Percentiles rank a stretch among this genome's conserved stretches.
phyloP scores from a whole-genome alignment of 2,329 filamentous ascomycete species.

The Emmonsiellopsis sp. region DNA sequence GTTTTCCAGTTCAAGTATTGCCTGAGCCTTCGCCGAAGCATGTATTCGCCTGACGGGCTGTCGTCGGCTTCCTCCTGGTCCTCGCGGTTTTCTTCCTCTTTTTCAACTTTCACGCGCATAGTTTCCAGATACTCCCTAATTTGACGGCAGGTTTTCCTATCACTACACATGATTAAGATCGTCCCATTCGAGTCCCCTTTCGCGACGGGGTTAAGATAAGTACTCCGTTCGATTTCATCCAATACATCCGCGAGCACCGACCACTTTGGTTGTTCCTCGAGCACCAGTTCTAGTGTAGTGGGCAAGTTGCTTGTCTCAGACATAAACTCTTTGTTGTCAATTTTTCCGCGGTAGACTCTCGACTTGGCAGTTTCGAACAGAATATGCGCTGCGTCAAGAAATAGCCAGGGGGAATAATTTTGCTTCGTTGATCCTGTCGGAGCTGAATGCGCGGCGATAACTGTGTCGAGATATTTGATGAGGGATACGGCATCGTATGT shows the following conservation, averaged over 20 bases:
- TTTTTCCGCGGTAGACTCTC: slow-evolving; percentile 71
- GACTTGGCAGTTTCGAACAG: slow-evolving; percentile 86
- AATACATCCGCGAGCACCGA: slow-evolving; percentile 76
- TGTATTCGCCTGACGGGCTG: slow-evolving; percentile 66
- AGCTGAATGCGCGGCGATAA: slow-evolving; percentile 81
- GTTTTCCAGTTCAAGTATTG: slow-evolving; percentile 86
- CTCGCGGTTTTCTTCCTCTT: slow-evolving; percentile 4
- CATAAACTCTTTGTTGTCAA: slow-evolving; percentile 45
- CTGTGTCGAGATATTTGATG: slow-evolving; percentile 86
- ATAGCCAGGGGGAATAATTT: slow-evolving; percentile 90
- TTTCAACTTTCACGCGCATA: slow-evolving; percentile 61
- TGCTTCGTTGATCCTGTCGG: slow-evolving; percentile 79
- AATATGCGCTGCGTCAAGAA: slow-evolving; percentile 86
- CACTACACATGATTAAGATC: slow-evolving; percentile 91
- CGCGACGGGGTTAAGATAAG: slow-evolving; percentile 70
- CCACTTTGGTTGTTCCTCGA: slow-evolving; percentile 97
- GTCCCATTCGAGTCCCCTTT: slow-evolving; percentile 82
- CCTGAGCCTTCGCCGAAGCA: slow-evolving; percentile 82
- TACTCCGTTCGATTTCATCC: slow-evolving; percentile 84
- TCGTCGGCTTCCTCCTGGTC: slow-evolving; percentile 29
- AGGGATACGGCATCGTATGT: slow-evolving; percentile 86
- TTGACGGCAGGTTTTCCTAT: slow-evolving; percentile 76
- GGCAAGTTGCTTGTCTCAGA: slow-evolving; percentile 40
- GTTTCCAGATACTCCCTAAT: slow-evolving; percentile 84
- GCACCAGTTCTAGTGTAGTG: slow-evolving; percentile 63